Evolutionary conservation across 208 protist genomes (phyloP), one percentile per base, ranked within the genome.

Genomic region (Polymyxa betae): DNA sequence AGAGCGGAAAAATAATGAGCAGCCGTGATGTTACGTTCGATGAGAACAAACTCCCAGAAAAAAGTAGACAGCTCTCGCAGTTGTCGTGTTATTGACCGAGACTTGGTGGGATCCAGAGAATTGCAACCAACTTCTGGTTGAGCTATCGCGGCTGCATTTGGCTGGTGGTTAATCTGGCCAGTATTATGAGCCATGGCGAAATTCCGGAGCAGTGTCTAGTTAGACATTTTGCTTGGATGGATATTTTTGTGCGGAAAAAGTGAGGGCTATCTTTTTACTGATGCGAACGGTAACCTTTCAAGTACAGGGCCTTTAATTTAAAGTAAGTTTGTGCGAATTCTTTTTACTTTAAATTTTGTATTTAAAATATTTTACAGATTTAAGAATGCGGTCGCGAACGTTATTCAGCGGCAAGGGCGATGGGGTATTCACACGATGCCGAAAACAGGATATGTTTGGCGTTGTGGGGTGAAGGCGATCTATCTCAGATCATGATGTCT

Each of bases 161-260:
- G 72, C 72, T 20, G 35, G n/a, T 5, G 12, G 35, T n/a, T n/a
- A 82, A n/a, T 5, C 16, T 20, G 72, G 72, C 10, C 72, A 5
- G 72, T 82, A 82, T 43, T 35, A 35, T 38, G 72, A 82, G 40
- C 72, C 72, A 82, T 82, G 40, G 12, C n/a, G 16, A 82, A 12
- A n/a, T 82, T 82, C 72, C 72, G 35, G 72, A 82, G 40, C 72
- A 38, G 5, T 82, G 72, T 43, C 35, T 82, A n/a, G 72, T 82
- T 35, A 82, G 72, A 35, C 72, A 82, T 43, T n/a, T n/a, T 82
- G 72, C 72, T 82, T 5, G 35, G 10, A n/a, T 82, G 72, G 72
- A 35, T 82, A 5, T 38, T 35, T n/a, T 35, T 5, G 35, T 5
- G 12, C 40, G 16, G 16, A 35, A 35, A 5, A 82, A 82, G 16